phyloP scores from a whole-genome alignment of 495 filamentous ascomycete species.

The Trypethelium eluteriae region DNA sequence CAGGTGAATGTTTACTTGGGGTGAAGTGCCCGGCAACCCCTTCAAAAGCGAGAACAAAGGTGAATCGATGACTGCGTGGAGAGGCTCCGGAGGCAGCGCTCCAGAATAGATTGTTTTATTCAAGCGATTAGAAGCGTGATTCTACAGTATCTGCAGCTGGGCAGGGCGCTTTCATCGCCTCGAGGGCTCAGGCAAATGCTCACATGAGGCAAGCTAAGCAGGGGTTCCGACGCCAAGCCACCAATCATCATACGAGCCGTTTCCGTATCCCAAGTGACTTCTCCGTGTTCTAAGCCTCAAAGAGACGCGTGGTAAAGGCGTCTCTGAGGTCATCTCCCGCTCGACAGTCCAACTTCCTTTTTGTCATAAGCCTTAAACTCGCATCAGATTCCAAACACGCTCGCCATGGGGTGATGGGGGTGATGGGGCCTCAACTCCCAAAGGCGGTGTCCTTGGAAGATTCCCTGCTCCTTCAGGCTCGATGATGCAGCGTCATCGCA shows the following conservation, averaged over 20 bases:
- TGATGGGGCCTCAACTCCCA: not conserved
- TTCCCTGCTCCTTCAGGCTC: not conserved
- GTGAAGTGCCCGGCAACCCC: not conserved
- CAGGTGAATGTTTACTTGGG: conserved; percentile 3
- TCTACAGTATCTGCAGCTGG: not conserved
- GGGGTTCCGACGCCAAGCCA: not conserved
- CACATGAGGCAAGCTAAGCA: conserved; percentile 11
- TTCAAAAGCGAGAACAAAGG: not conserved
- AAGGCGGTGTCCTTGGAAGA: not conserved
- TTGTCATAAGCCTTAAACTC: not conserved
- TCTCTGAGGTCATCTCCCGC: conserved; percentile 2
- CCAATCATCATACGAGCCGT: not conserved
- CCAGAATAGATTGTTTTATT: not conserved
- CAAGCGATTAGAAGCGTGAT: not conserved
- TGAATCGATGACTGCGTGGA: not conserved
- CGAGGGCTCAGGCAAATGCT: not conserved
- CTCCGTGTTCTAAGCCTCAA: conserved; percentile 3
- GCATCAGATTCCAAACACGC: not conserved
- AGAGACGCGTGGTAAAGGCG: conserved; percentile 1
- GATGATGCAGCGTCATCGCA: not conserved
- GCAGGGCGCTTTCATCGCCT: not conserved
- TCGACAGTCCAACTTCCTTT: not conserved
- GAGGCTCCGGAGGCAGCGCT: not conserved
- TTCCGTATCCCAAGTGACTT: not conserved
- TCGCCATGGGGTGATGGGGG: not conserved